A percentile compares a stretch with the other conserved stretches of the same genome.
Evolutionary conservation across 768 basidiomycete genomes (phyloP).

Genomic region (Pleurotus tuber-regium): DNA sequence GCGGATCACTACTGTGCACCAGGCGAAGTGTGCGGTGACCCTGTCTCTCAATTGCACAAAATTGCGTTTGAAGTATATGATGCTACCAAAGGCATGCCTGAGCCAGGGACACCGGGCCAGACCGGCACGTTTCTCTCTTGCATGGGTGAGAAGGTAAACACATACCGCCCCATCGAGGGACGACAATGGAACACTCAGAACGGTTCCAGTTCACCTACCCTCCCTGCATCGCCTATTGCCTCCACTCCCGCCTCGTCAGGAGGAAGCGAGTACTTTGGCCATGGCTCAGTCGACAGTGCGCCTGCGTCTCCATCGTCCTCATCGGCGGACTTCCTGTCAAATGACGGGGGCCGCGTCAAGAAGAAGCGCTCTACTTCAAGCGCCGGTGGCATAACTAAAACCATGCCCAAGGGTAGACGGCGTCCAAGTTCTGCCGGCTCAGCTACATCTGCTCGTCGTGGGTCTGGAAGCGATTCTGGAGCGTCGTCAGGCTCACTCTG

Average conservation of each 20-base stretch:
- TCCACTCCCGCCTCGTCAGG: slow-evolving; percentile 57
- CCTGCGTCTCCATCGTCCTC: slow-evolving; percentile 66
- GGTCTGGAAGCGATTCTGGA: slow-evolving; percentile 62
- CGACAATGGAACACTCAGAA: slow-evolving; percentile 67
- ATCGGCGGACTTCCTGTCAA: slow-evolving; percentile 64
- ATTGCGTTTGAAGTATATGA: slow-evolving; percentile 93
- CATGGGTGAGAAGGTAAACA: slow-evolving; percentile 93
- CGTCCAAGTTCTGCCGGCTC: slow-evolving; percentile 79
- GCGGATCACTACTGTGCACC: slow-evolving; percentile 79
- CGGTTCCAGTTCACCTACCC: slow-evolving; percentile 52
- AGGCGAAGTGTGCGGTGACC: slow-evolving; percentile 90
- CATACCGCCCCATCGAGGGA: slow-evolving; percentile 81
- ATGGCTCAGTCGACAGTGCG: slow-evolving; percentile 54
- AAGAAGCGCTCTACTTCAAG: slow-evolving; percentile 81
- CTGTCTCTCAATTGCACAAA: slow-evolving; percentile 94
- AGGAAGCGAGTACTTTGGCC: slow-evolving; percentile 66
- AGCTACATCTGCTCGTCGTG: slow-evolving; percentile 63
- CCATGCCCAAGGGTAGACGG: slow-evolving; percentile 56
- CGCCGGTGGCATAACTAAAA: slow-evolving; percentile 55
- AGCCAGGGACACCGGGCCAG: slow-evolving; percentile 73
- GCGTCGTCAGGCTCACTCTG: slow-evolving; percentile 79
- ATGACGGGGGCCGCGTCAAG: slow-evolving; percentile 84
- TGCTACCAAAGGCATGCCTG: slow-evolving; percentile 61
- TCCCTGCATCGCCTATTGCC: slow-evolving; percentile 69
- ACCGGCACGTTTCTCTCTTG: slow-evolving; percentile 86